Evolutionary conservation across 306 rosid species (phyloP).

Genomic region (Styphnolobium japonicum): DNA sequence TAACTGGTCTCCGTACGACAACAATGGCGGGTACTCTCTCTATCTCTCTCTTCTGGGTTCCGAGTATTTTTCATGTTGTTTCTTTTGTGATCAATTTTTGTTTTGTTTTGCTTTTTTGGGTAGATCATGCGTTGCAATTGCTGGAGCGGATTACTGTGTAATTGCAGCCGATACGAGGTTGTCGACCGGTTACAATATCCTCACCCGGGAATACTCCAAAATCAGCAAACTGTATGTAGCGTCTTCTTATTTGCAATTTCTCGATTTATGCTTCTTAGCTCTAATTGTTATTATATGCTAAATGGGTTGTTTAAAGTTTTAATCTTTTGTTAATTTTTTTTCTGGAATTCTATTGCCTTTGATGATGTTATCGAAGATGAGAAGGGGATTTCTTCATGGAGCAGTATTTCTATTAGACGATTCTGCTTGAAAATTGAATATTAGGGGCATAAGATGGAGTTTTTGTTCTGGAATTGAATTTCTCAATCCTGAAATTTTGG

Average conservation of each 20-base stretch:
- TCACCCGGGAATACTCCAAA: conserved; percentile 93
- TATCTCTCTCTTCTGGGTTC: not conserved
- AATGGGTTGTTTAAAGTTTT: not conserved
- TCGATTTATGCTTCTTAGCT: not conserved
- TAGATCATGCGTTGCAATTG: conserved; percentile 92
- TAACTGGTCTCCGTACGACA: conserved; percentile 95
- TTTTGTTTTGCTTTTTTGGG: not conserved
- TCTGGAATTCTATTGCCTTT: not conserved
- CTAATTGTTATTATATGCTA: not conserved
- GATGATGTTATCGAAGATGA: not conserved
- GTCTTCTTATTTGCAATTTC: too few relatives aligned
- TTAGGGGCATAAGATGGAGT: too few relatives aligned
- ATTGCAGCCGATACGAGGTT: conserved; percentile 91
- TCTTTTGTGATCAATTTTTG: not conserved
- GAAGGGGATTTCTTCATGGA: not conserved
- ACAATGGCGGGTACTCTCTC: conserved; percentile 83
- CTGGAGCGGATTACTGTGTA: conserved; percentile 94
- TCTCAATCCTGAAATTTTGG: not conserved
- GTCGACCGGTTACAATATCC: conserved; percentile 93
- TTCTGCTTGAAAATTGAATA: not conserved
- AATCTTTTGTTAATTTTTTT: not conserved
- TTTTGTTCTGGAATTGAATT: not conserved
- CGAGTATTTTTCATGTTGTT: not conserved
- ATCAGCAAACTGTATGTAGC: conserved; percentile 59
- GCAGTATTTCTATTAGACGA: not conserved